These are phyloP conservation scores for Lasiosphaeria hispida DNA, from an alignment of 495 filamentous ascomycete genomes.

Conservation along the genomic window DNA sequence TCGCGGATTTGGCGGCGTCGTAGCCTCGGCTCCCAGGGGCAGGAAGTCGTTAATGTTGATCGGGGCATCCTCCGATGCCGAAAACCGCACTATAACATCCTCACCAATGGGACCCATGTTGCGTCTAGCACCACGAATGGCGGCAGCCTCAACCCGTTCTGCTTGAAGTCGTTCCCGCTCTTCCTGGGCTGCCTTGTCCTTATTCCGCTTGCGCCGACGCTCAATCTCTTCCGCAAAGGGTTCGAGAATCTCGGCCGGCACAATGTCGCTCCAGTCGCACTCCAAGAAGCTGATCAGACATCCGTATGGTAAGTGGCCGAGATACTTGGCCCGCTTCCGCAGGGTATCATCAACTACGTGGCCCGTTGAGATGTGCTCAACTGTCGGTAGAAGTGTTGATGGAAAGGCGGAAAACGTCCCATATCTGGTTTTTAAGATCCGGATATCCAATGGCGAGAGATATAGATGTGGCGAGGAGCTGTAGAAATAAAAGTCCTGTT, in stretches of 20 bases:
- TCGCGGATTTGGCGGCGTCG: slow-evolving; percentile 38
- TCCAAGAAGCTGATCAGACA: slow-evolving; percentile 93
- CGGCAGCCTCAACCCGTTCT: slow-evolving; percentile 71
- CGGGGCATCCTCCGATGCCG: slow-evolving; percentile 22
- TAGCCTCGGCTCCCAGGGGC: slow-evolving; percentile 53
- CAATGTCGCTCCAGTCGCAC: slow-evolving; percentile 94
- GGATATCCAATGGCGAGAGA: slow-evolving; percentile 89
- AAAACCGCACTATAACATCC: slow-evolving; percentile 32
- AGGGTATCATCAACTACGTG: slow-evolving; percentile 89
- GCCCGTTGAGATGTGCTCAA: slow-evolving; percentile 88
- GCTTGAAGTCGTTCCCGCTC: slow-evolving; percentile 87
- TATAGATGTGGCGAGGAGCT: slow-evolving; percentile 88
- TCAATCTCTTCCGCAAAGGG: slow-evolving; percentile 75
- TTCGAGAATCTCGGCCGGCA: slow-evolving; percentile 69
- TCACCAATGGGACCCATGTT: slow-evolving; percentile 36
- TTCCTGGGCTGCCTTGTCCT: slow-evolving; percentile 83
- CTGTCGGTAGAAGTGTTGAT: slow-evolving; percentile 81
- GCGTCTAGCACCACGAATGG: slow-evolving; percentile 42
- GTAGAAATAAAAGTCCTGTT: slow-evolving; percentile 77
- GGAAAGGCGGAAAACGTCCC: slow-evolving; percentile 81
- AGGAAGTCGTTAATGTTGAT: slow-evolving; percentile 61
- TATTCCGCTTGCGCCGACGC: slow-evolving; percentile 70
- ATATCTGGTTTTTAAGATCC: slow-evolving; percentile 88
- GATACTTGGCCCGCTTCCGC: slow-evolving; percentile 82
- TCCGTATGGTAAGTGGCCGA: slow-evolving; percentile 86